phyloP scores from a whole-genome alignment of 148 eudicot species.

The Agrostemma githago region DNA sequence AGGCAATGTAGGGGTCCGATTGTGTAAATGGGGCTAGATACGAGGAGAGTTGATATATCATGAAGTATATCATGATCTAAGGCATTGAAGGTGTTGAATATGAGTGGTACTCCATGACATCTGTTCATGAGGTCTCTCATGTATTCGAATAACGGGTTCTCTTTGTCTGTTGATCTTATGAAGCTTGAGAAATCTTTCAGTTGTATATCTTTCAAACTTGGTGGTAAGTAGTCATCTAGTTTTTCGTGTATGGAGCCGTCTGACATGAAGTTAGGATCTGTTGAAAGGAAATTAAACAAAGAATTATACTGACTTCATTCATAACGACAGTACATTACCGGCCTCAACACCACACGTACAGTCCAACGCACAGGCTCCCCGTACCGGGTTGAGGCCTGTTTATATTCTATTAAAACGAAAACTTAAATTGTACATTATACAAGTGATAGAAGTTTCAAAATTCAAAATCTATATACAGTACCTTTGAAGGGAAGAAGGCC shows the following conservation, averaged over 20 bases:
- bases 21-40: constrained; percentile 29
- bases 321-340: background rate
- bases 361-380: too few relatives aligned
- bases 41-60: constrained; percentile 17
- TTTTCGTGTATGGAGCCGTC: constrained; percentile 32
- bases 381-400: too few relatives aligned
- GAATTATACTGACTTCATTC: too few relatives aligned
- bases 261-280: constrained; percentile 34
- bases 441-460: background rate
- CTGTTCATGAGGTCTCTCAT: constrained; percentile 2
- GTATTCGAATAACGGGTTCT: constrained; percentile 27
- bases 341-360: too few relatives aligned
- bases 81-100: constrained; percentile 37
- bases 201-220: constrained; percentile 33
- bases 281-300: too few relatives aligned
- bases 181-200: constrained; percentile 42
- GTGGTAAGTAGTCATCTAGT: constrained; percentile 22
- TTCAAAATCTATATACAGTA: constrained; percentile 9
- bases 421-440: background rate
- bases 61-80: constrained; percentile 30
- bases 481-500: constrained; percentile 41
- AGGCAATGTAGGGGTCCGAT: constrained; percentile 40
- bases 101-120: constrained; percentile 23
- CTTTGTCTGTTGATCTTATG: constrained; percentile 38
- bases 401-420: too few relatives aligned